phyloP scores from a whole-genome alignment of 192 early-diverging fungal genomes.

The Fimicolochytrium jonesii region DNA sequence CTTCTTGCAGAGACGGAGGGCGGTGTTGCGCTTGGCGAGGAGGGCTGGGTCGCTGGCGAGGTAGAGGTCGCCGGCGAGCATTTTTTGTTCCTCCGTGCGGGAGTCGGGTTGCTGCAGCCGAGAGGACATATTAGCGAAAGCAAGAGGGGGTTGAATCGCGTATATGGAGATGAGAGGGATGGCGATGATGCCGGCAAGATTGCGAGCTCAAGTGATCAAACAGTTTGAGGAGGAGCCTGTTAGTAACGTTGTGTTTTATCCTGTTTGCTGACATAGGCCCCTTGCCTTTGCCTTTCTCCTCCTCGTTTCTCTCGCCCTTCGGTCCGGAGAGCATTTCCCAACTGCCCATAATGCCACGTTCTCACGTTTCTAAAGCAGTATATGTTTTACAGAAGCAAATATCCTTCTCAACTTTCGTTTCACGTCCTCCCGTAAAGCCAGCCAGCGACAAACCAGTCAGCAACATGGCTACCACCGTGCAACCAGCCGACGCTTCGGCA shows the following conservation, averaged over 20 bases:
- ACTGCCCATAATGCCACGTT: not conserved
- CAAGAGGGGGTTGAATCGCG: not conserved
- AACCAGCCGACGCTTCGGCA: too few species aligned
- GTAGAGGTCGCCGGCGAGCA: conserved; percentile 63
- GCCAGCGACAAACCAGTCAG: too few species aligned
- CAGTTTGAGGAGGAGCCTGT: not conserved
- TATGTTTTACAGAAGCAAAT: too few species aligned
- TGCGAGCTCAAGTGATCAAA: not conserved
- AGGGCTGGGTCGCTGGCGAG: conserved; percentile 53
- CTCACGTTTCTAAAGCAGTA: too few species aligned
- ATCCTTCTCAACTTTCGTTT: too few species aligned
- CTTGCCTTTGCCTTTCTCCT: not conserved
- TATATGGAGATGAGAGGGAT: not conserved
- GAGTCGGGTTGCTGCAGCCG: not conserved
- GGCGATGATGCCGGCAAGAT: not conserved
- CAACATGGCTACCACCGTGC: too few species aligned
- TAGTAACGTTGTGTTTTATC: not conserved
- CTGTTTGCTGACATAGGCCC: not conserved
- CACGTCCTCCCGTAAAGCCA: too few species aligned
- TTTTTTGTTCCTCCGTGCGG: conserved; percentile 57
- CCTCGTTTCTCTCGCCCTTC: not conserved
- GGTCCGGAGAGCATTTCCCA: not conserved
- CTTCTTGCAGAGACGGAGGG: conserved; percentile 18
- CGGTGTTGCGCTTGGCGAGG: conserved; percentile 17
- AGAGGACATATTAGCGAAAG: not conserved